A percentile compares a stretch with the other conserved stretches of the same genome.
These are phyloP conservation scores for Rhodocollybia butyracea DNA, from an alignment of 768 basidiomycete species.

Conservation along the genomic window DNA sequence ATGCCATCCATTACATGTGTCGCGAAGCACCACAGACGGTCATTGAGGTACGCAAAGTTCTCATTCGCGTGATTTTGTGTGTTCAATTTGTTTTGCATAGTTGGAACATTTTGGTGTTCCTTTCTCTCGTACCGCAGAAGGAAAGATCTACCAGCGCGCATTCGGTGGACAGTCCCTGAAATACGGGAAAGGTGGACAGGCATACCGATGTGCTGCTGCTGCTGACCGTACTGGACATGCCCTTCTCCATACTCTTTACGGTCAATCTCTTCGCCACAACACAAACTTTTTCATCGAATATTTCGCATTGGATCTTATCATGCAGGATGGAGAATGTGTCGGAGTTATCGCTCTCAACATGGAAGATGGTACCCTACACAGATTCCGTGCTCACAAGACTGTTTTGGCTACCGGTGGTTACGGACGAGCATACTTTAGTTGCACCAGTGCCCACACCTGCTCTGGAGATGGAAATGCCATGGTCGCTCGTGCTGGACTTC, in stretches of 20 bases:
- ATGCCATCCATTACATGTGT: conserved; percentile 99
- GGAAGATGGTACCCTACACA: conserved; percentile 98
- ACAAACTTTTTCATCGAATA: conserved; percentile 99
- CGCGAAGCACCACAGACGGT: conserved; percentile 93
- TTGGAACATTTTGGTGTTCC: conserved; percentile 98
- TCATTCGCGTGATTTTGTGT: not conserved
- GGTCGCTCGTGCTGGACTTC: conserved; percentile 94
- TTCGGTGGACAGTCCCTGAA: conserved; percentile 98
- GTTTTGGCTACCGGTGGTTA: conserved; percentile 98
- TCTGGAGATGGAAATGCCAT: conserved; percentile 99
- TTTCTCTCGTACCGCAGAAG: conserved; percentile 97
- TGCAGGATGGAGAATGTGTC: conserved; percentile 98
- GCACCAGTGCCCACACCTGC: conserved; percentile 98
- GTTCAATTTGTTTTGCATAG: conserved; percentile 36
- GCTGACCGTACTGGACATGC: conserved; percentile 99
- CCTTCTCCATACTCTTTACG: conserved; percentile 97
- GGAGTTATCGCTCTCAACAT: conserved; percentile 99
- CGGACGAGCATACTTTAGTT: conserved; percentile 96
- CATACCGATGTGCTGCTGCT: conserved; percentile 97
- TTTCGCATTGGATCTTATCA: conserved; percentile 98
- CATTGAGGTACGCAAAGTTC: conserved; percentile 63
- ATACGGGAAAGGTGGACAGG: conserved; percentile 97
- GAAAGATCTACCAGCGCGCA: conserved; percentile 99
- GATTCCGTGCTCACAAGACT: conserved; percentile 98
- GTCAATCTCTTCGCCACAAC: conserved; percentile 97